These are phyloP conservation scores for Mortierella sp. DNA, from an alignment of 371 early-diverging fungal genomes.

Conservation along the genomic window DNA sequence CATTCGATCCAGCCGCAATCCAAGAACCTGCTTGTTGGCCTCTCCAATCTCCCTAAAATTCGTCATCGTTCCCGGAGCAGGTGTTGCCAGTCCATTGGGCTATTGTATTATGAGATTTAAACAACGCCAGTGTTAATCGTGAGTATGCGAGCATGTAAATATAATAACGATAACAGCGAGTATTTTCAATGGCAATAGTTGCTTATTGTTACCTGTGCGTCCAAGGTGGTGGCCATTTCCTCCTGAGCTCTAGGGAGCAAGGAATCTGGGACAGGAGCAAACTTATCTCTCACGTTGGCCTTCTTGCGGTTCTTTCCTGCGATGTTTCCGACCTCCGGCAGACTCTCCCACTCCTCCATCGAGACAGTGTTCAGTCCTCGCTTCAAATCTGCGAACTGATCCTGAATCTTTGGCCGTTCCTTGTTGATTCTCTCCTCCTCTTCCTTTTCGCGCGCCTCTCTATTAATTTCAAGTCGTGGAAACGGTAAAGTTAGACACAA, in stretches of 20 bases:
- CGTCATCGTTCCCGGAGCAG: conserved; percentile 77
- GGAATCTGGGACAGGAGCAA: conserved; percentile 90
- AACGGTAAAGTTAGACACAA: background rate
- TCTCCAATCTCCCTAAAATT: conserved; percentile 95
- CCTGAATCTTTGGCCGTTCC: conserved; percentile 82
- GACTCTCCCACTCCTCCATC: conserved; percentile 90
- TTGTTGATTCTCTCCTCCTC: conserved; percentile 66
- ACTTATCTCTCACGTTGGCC: conserved; percentile 69
- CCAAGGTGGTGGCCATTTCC: conserved; percentile 71
- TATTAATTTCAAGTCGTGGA: background rate
- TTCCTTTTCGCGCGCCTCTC: conserved; percentile 75
- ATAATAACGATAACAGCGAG: background rate
- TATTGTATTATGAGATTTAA: conserved; percentile 6
- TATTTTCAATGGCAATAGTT: background rate
- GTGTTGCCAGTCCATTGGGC: conserved; percentile 66
- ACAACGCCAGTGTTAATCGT: background rate
- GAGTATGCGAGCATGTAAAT: no score
- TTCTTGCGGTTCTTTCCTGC: conserved; percentile 85
- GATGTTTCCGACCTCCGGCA: conserved; percentile 95
- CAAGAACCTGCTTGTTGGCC: conserved; percentile 93
- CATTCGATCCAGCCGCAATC: conserved; percentile 90
- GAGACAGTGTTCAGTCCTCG: conserved; percentile 83
- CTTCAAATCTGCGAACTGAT: conserved; percentile 94
- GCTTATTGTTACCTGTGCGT: conserved; percentile 62
- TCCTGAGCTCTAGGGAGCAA: conserved; percentile 78